Evolutionary conservation across 768 basidiomycete species (phyloP).

Genomic region (Collybia nuda): DNA sequence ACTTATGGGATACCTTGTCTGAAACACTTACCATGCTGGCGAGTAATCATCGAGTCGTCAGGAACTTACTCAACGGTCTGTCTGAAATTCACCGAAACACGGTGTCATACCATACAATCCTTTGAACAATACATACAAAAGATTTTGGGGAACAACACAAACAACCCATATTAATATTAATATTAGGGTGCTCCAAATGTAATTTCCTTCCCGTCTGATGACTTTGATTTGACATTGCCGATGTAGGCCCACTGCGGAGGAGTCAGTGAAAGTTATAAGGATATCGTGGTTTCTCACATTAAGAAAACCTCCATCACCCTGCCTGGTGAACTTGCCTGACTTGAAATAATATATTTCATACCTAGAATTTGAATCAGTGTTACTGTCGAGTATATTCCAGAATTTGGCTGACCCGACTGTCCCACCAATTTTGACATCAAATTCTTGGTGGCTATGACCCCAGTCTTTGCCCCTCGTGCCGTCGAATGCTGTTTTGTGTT

Average conservation of each 20-base stretch:
- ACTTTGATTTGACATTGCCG: conserved; percentile 6
- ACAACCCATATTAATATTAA: no score
- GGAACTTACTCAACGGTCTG: no score
- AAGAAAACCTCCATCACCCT: conserved; percentile 22
- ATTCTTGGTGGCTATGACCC: conserved; percentile 23
- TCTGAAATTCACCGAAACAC: no score
- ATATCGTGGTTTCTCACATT: conserved; percentile 14
- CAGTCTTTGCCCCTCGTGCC: conserved; percentile 20
- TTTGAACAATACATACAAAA: no score
- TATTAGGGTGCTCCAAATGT: background rate
- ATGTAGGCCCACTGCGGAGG: conserved; percentile 13
- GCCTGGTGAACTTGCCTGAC: conserved; percentile 13
- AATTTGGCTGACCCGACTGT: conserved; percentile 13
- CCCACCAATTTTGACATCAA: conserved; percentile 13
- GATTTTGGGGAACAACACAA: no score
- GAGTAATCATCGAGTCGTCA: no score
- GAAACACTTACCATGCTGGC: no score
- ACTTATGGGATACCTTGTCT: no score
- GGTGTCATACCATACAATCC: no score
- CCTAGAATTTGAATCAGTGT: conserved; percentile 1
- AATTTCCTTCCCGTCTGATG: conserved; percentile 4
- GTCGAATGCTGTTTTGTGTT: conserved; percentile 17
- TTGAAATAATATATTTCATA: conserved; percentile 23
- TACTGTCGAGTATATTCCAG: background rate
- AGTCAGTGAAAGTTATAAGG: background rate